Evolutionary conservation across 1,139 yeast species (phyloP), one percentile per base, ranked within the genome.

Genomic region (Nadsonia commutata): DNA sequence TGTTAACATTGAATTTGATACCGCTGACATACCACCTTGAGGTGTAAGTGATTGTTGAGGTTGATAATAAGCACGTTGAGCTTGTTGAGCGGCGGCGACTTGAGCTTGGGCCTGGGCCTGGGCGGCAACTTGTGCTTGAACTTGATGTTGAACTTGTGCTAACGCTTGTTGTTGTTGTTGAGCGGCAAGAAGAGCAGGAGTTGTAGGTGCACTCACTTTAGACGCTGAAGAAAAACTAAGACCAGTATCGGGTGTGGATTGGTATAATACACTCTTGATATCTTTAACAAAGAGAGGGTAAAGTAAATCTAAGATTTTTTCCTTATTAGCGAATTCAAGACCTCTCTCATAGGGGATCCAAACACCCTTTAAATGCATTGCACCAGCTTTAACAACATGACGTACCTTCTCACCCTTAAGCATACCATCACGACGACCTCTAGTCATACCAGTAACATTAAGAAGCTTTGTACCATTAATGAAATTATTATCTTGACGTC

Each of bases 271-370:
- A 17, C 54, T 41, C 43, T 82, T 81, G 51, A 85, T 82, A 58
- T 86, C 94, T 50, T 84, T 73, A 20, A 84, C 94, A 63, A 86
- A 85, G 49, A 86, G 68, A 1, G 95, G 95, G 58, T 82, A 85
- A 49, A 86, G 70, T 47, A 78, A 58, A 56, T 85, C 95, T 33
- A 79, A 81, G 46, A 86, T 83, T 17, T 81, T 80, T 58, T 85
- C 95, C 51, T 81, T 70, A 58, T 80, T 82, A 9, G 95, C 95
- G 78, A 85, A 80, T 18, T 80, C 78, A 43, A 80, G 66, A 1
- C 95, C 96, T 46, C 95, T 68, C 49, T 86, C 95, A 60, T 83
- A 84, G 1, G 97, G 95, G 49, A 88, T 84, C 96, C 96, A 86
- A 38, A 86, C 96, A 43, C 96, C 97, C 62, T 86, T 86, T 54